Conservation (phyloP, 1,139 yeast genomes). For the Candida glucosophila region DNA sequence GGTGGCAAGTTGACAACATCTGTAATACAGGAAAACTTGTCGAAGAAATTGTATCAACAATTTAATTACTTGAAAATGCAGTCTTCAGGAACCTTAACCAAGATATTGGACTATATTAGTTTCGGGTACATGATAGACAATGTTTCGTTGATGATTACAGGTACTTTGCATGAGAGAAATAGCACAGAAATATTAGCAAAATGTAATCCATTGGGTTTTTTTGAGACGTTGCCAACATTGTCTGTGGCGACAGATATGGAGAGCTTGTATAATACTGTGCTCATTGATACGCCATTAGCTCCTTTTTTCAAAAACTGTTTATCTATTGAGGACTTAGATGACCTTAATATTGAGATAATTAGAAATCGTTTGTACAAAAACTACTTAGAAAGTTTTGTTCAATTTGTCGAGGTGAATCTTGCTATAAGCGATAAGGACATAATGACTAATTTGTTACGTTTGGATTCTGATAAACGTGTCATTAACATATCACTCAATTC, state of each 20-base stretch:
- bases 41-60: slow-evolving; percentile 69
- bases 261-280: slow-evolving; percentile 84
- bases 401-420: slow-evolving; percentile 52
- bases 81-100: slow-evolving; percentile 69
- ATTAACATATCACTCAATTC: slow-evolving; percentile 90
- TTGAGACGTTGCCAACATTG: slow-evolving; percentile 91
- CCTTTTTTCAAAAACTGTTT: slow-evolving; percentile 90
- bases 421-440: slow-evolving; percentile 74
- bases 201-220: slow-evolving; percentile 97
- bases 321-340: slow-evolving; percentile 91
- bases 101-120: slow-evolving; percentile 83
- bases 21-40: slow-evolving; percentile 70
- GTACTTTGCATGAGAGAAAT: slow-evolving; percentile 93
- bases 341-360: slow-evolving; percentile 88
- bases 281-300: slow-evolving; percentile 95
- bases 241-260: slow-evolving; percentile 93
- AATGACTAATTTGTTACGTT: slow-evolving; percentile 67
- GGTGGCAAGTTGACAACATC: slow-evolving; percentile 79
- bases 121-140: slow-evolving; percentile 99
- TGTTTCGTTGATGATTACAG: slow-evolving; percentile 91
- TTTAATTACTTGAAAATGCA: slow-evolving; percentile 81
- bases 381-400: slow-evolving; percentile 78
- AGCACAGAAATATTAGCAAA: slow-evolving; percentile 76
- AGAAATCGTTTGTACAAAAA: slow-evolving; percentile 89
- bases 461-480: slow-evolving; percentile 93